Evolutionary conservation across 352 stramenopile species (phyloP).

Genomic region (Globisporangium viniferum): DNA sequence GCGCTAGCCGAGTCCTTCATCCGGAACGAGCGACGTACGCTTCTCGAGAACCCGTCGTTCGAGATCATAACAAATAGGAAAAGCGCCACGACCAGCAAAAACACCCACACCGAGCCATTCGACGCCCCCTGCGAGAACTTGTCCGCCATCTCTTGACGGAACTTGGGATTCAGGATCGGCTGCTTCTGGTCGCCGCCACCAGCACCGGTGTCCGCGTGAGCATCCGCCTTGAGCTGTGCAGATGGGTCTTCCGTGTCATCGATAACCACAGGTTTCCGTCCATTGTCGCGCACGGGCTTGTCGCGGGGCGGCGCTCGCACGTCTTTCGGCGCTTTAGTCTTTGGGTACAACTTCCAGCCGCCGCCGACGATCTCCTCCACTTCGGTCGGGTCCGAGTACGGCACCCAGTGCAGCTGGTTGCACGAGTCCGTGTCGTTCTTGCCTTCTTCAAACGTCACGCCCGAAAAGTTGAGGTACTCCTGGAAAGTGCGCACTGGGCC

Average conservation of each 20-base stretch:
- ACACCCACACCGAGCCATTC: slow-evolving; percentile 42
- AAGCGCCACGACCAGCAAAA: slow-evolving; percentile 49
- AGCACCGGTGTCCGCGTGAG: slow-evolving; percentile 38
- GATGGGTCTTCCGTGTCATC: slow-evolving; percentile 32
- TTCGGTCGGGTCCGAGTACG: slow-evolving; percentile 49
- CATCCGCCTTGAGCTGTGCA: slow-evolving; percentile 27
- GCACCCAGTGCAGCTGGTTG: slow-evolving; percentile 68
- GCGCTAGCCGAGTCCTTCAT: slow-evolving; percentile 31
- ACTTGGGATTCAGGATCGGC: slow-evolving; percentile 25
- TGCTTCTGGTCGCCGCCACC: slow-evolving; percentile 27
- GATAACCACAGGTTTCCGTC: slow-evolving; percentile 19
- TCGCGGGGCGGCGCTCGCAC: slow-evolving; percentile 1
- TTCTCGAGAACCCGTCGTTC: slow-evolving; percentile 60
- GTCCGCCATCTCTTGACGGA: slow-evolving; percentile 45
- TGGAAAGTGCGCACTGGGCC: slow-evolving; percentile 51
- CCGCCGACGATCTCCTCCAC: slow-evolving; percentile 47
- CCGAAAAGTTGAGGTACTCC: slow-evolving; percentile 60
- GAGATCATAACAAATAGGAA: slow-evolving; percentile 61
- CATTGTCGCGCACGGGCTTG: slow-evolving; percentile 17
- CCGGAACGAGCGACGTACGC: slow-evolving; percentile 47
- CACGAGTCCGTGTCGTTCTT: slow-evolving; percentile 59
- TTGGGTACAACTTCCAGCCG: slow-evolving; percentile 44
- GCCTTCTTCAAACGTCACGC: slow-evolving; percentile 44
- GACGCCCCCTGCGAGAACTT: slow-evolving; percentile 26
- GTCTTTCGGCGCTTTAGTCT: slow-evolving; percentile 10